These are phyloP conservation scores for Prunus mira DNA, from an alignment of 306 rosid genomes.

Conservation along the genomic window DNA sequence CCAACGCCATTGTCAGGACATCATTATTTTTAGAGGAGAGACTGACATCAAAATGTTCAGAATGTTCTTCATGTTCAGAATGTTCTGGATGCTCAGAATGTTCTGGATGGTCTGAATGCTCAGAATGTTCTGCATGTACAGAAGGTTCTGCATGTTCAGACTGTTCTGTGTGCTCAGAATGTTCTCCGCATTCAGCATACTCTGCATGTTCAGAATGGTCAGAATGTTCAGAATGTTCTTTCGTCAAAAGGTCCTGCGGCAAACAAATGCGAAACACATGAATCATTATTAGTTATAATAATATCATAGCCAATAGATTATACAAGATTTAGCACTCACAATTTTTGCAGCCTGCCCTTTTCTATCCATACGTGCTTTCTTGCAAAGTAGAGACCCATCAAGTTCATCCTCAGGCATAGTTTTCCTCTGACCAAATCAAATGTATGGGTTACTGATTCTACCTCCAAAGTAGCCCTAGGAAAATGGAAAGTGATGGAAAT, in stretches of 20 bases:
- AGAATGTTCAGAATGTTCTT: neutral
- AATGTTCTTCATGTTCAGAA: neutral
- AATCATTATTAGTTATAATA: neutral
- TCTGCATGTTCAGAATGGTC: neutral
- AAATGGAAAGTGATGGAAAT: neutral
- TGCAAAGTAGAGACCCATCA: constrained; percentile 1
- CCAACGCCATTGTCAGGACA: constrained; percentile 4
- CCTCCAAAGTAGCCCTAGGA: neutral
- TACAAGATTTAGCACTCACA: constrained; percentile 4
- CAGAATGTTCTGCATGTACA: neutral
- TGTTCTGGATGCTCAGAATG: neutral
- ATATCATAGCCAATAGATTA: neutral
- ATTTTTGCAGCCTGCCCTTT: constrained; percentile 7
- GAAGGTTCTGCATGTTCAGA: too few relatives aligned
- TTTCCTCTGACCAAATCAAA: neutral
- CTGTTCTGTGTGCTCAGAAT: neutral
- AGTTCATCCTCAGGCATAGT: constrained; percentile 3
- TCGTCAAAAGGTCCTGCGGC: neutral
- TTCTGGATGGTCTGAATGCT: neutral
- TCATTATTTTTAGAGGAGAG: neutral
- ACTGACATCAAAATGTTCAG: neutral
- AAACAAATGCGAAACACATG: neutral
- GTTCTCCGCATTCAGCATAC: neutral
- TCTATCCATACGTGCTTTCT: neutral
- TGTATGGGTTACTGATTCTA: neutral